Evolutionary conservation across 164 flowering plant genomes (phyloP).

Genomic region (Chloranthus sessilifolius): DNA sequence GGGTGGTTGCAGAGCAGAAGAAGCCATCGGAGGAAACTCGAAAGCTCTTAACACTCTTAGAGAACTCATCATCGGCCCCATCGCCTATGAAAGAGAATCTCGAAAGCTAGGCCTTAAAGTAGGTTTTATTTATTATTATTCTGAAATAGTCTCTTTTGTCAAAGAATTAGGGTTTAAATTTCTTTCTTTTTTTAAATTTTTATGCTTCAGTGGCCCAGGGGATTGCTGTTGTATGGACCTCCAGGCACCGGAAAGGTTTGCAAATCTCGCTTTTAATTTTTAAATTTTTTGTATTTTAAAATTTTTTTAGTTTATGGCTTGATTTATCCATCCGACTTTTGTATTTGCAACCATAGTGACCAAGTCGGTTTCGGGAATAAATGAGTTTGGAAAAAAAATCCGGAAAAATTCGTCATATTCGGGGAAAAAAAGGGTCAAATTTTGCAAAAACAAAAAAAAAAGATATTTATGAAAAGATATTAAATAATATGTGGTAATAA

Average conservation of each 20-base stretch:
- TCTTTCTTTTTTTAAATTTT: conserved; percentile 1
- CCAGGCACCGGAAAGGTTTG: conserved; percentile 96
- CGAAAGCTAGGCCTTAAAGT: conserved; percentile 68
- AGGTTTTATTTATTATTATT: no score
- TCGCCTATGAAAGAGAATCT: conserved; percentile 42
- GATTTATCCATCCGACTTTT: no score
- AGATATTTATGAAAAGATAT: no score
- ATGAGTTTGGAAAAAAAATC: no score
- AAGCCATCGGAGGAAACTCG: conserved; percentile 66
- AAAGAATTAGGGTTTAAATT: not conserved
- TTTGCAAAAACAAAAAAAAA: no score
- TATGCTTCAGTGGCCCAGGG: conserved; percentile 82
- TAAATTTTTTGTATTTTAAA: not conserved
- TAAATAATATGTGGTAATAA: no score
- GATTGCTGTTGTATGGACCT: conserved; percentile 88
- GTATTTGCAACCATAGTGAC: no score
- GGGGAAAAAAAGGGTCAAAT: no score
- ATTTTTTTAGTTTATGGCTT: no score
- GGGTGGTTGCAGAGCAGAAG: conserved; percentile 49
- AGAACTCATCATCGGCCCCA: conserved; percentile 71
- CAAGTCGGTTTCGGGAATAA: no score
- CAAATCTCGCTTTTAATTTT: not conserved
- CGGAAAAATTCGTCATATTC: no score
- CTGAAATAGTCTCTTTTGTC: not conserved
- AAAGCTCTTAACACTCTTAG: conserved; percentile 74